phyloP scores from a whole-genome alignment of 371 early-diverging fungal genomes.

The Polyrhizophydium stewartii region DNA sequence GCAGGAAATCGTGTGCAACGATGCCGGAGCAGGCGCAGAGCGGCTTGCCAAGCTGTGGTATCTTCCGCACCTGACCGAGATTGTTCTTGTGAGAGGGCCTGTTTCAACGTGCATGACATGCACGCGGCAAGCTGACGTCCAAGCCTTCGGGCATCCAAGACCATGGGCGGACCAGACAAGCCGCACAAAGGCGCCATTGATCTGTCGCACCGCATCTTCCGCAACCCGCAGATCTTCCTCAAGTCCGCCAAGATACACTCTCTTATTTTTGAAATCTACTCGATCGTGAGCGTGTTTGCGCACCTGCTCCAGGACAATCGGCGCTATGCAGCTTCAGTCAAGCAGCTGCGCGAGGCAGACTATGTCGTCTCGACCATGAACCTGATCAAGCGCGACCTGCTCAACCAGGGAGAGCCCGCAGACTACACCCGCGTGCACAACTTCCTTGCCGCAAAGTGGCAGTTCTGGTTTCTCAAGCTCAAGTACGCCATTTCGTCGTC shows the following conservation, averaged over 20 bases:
- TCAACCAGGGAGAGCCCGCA: slow-evolving; percentile 33
- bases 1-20: slow-evolving; percentile 32
- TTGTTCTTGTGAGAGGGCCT: slow-evolving; percentile 24
- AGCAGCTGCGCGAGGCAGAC: slow-evolving; percentile 46
- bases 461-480: slow-evolving; percentile 37
- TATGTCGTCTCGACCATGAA: slow-evolving; percentile 40
- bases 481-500: slow-evolving; percentile 23
- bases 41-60: slow-evolving; percentile 44
- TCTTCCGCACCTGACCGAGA: slow-evolving; percentile 42
- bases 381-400: slow-evolving; percentile 44
- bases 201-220: slow-evolving; percentile 20
- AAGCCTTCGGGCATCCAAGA: background rate
- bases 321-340: slow-evolving; percentile 31
- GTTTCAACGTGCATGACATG: background rate
- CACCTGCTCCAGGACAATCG: slow-evolving; percentile 41
- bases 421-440: slow-evolving; percentile 33
- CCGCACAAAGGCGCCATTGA: slow-evolving; percentile 22
- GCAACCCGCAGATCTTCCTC: slow-evolving; percentile 26
- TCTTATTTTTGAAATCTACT: slow-evolving; percentile 33
- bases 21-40: slow-evolving; percentile 18
- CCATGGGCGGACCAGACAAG: slow-evolving; percentile 17
- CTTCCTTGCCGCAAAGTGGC: slow-evolving; percentile 34
- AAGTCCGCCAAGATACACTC: slow-evolving; percentile 28
- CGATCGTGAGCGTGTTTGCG: slow-evolving; percentile 26
- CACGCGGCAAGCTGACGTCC: background rate